A percentile compares a stretch with the other conserved stretches of the same genome.
phyloP scores from a whole-genome alignment of 2,329 filamentous ascomycete genomes.

The Aspergillus glaucus region DNA sequence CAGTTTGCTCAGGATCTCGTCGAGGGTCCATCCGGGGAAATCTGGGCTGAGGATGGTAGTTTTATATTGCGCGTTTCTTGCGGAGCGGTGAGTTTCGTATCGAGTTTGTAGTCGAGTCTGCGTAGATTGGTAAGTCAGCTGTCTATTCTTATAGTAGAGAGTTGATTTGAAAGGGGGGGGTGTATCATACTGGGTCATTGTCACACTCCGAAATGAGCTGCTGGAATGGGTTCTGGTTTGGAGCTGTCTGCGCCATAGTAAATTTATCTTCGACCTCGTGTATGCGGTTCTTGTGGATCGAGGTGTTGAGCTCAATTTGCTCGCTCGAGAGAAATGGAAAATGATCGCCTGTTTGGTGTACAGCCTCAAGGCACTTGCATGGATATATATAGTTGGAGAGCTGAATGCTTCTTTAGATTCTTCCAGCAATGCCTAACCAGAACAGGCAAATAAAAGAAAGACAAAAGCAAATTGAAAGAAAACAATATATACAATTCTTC shows the following conservation, averaged over 20 bases:
- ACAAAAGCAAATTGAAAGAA: no score
- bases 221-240: conserved; percentile 61
- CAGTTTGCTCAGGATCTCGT: conserved; percentile 67
- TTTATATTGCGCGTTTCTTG: conserved; percentile 69
- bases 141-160: neutral
- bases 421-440: no score
- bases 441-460: no score
- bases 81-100: conserved; percentile 68
- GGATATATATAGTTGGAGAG: no score
- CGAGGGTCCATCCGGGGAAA: conserved; percentile 67
- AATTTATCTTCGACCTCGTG: neutral
- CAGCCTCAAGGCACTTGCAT: no score
- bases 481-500: no score
- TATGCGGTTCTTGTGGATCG: neutral
- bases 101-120: conserved; percentile 54
- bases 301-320: neutral
- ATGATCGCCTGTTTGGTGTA: no score
- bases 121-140: no score
- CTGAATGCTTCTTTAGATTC: no score
- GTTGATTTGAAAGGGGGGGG: neutral
- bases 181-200: conserved; percentile 56
- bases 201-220: conserved; percentile 63
- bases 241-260: conserved; percentile 1
- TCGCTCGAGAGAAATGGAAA: neutral
- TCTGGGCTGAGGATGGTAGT: conserved; percentile 62